phyloP scores from a whole-genome alignment of 768 basidiomycete genomes.

The Chalciporus sphaerocephalus region DNA sequence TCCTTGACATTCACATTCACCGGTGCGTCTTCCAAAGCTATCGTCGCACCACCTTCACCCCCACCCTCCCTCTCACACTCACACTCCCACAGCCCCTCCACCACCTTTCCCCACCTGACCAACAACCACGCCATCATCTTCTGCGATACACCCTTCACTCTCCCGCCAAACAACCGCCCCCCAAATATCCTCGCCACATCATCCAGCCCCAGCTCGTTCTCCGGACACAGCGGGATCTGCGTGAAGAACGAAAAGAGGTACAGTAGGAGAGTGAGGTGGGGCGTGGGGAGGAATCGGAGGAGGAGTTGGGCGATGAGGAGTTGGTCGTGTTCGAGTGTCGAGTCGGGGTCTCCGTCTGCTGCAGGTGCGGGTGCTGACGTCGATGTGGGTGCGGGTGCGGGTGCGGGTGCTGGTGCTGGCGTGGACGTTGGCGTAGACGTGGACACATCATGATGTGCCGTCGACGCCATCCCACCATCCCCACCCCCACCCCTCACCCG shows the following conservation, averaged over 20 bases:
- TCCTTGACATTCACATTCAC: too few species aligned
- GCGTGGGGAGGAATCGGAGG: conserved; percentile 45
- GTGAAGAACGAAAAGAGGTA: conserved; percentile 49
- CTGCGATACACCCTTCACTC: conserved; percentile 20
- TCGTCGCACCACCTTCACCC: too few species aligned
- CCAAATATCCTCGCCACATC: conserved; percentile 47
- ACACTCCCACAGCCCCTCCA: conserved; percentile 16
- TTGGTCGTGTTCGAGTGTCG: conserved; percentile 32
- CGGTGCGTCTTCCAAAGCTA: too few species aligned
- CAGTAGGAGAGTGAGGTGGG: conserved; percentile 38
- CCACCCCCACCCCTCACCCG: conserved; percentile 26
- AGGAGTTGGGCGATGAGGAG: conserved; percentile 43
- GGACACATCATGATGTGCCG: conserved; percentile 13
- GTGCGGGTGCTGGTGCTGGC: too few species aligned
- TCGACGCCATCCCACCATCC: too few species aligned
- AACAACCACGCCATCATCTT: conserved; percentile 34
- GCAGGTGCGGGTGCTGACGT: conserved; percentile 14
- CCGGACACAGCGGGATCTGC: conserved; percentile 47
- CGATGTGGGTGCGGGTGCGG: conserved; percentile 16
- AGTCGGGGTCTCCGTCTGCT: conserved; percentile 9
- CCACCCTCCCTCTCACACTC: conserved; percentile 6
- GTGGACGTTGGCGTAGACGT: too few species aligned
- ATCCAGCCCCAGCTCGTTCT: conserved; percentile 45
- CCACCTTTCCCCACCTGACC: conserved; percentile 26
- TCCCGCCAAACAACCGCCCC: conserved; percentile 36